A percentile compares a stretch with the other conserved stretches of the same genome.
These are phyloP conservation scores for Sugiyamaella novakii DNA, from an alignment of 1,139 yeast genomes.

Conservation along the genomic window DNA sequence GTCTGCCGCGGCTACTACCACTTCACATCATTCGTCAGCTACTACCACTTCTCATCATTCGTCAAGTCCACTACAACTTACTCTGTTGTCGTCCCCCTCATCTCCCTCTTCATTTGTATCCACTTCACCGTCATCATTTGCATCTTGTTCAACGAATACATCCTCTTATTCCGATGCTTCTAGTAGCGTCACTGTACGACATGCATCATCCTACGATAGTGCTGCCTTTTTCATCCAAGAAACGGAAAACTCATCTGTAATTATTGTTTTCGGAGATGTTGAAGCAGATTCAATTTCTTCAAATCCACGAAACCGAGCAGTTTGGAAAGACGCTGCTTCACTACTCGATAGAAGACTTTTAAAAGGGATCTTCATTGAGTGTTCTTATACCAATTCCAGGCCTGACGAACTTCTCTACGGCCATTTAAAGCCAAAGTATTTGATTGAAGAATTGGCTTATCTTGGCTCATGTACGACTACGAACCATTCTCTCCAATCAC, in stretches of 20 bases:
- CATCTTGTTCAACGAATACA: constrained; percentile 6
- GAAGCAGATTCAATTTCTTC: constrained; percentile 63
- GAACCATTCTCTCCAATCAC: constrained; percentile 41
- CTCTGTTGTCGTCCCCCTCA: not conserved
- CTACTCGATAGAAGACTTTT: constrained; percentile 47
- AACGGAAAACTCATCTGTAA: constrained; percentile 38
- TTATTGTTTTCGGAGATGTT: constrained; percentile 78
- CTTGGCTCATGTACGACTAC: constrained; percentile 38
- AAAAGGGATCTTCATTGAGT: constrained; percentile 68
- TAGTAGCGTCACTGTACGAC: constrained; percentile 28
- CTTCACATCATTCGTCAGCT: not conserved
- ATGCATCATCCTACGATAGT: constrained; percentile 42
- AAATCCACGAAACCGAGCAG: constrained; percentile 47
- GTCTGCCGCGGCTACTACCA: not conserved
- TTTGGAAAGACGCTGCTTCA: constrained; percentile 63
- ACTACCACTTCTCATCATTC: not conserved
- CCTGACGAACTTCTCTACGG: constrained; percentile 62
- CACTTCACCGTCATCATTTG: constrained; percentile 6
- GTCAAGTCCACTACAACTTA: not conserved
- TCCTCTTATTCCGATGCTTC: constrained; percentile 23
- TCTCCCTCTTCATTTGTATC: constrained; percentile 7
- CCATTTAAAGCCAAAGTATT: constrained; percentile 69
- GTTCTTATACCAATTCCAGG: constrained; percentile 61
- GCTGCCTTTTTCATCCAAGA: constrained; percentile 59
- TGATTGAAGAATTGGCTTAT: constrained; percentile 58